These are phyloP conservation scores for Zopfochytrium polystomum DNA, from an alignment of 371 early-diverging fungal genomes.

Conservation along the genomic window DNA sequence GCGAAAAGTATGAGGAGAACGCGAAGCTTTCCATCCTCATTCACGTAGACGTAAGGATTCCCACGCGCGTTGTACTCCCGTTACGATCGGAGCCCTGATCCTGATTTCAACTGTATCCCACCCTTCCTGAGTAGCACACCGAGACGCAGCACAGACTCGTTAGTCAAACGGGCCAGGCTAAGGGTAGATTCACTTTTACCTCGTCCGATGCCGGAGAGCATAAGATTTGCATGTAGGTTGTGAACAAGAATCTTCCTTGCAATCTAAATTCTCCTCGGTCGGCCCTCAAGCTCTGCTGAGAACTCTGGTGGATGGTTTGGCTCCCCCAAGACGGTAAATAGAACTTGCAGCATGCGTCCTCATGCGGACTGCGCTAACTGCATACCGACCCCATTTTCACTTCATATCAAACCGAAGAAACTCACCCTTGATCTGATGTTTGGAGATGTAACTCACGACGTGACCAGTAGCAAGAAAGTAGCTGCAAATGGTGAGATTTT, in stretches of 20 bases:
- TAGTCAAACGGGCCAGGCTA: constrained; percentile 66
- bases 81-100: neutral
- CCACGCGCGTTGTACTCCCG: neutral
- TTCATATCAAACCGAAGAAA: constrained; percentile 33
- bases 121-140: constrained; percentile 1
- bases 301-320: constrained; percentile 53
- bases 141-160: constrained; percentile 37
- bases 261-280: neutral
- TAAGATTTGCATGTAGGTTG: constrained; percentile 70
- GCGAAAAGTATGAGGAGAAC: constrained; percentile 69
- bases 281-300: constrained; percentile 12
- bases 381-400: neutral
- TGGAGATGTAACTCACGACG: constrained; percentile 59
- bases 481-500: constrained; percentile 30
- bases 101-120: neutral
- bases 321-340: constrained; percentile 47
- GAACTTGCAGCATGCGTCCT: too few relatives aligned
- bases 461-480: constrained; percentile 34
- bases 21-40: constrained; percentile 66
- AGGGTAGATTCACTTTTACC: constrained; percentile 85
- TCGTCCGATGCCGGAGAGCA: constrained; percentile 85
- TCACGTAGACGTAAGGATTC: constrained; percentile 62
- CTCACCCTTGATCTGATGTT: constrained; percentile 72
- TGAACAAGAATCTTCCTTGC: neutral
- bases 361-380: too few relatives aligned